Conservation (phyloP, 2,329 filamentous ascomycete genomes). For the Thielaviopsis cerberus region DNA sequence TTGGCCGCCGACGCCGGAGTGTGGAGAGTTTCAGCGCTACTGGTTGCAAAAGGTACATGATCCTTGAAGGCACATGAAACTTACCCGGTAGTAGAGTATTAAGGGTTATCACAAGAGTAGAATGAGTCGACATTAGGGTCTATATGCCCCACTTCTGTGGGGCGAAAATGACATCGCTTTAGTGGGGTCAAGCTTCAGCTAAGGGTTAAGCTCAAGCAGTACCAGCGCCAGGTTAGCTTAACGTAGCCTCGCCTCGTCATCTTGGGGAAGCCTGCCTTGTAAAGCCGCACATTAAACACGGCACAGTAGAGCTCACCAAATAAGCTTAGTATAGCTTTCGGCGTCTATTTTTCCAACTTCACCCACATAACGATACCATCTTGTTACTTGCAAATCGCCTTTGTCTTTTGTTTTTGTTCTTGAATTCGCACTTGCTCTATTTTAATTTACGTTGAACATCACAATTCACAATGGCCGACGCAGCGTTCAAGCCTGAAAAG, state of each 20-base stretch:
- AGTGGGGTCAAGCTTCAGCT: not conserved
- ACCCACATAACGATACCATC: not conserved
- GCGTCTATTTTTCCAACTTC: not conserved
- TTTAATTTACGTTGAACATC: constrained; percentile 1
- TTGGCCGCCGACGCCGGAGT: not conserved
- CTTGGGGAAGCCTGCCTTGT: not conserved
- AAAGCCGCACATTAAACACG: not conserved
- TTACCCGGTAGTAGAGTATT: not conserved
- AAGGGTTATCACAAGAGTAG: not conserved
- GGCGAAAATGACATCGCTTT: not conserved
- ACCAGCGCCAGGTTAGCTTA: not conserved
- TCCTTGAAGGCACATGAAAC: not conserved
- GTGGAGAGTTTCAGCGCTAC: not conserved
- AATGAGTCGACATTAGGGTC: not conserved
- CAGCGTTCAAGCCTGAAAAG: constrained; percentile 82
- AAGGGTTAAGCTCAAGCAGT: not conserved
- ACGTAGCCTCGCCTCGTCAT: not conserved
- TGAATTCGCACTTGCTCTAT: not conserved
- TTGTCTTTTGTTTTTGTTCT: not conserved
- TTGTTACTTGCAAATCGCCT: not conserved
- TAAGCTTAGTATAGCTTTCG: not conserved
- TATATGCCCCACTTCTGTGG: not conserved
- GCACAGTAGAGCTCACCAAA: not conserved
- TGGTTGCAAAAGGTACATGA: not conserved
- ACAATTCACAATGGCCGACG: constrained; percentile 50